phyloP scores from a whole-genome alignment of 129 eudicot genomes.

The Glebionis coronaria region DNA sequence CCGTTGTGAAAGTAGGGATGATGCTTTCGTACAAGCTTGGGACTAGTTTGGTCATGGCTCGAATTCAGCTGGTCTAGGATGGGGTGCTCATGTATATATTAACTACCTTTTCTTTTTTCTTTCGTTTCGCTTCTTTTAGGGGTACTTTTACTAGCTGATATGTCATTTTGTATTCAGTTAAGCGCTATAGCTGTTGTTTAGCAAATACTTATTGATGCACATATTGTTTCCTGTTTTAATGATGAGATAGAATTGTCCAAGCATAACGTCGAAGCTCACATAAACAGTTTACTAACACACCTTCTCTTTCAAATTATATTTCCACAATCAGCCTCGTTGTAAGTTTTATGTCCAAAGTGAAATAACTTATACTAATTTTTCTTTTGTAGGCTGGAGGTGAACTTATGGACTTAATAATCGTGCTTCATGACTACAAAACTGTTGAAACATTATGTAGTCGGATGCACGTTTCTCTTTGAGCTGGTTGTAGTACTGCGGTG shows the following conservation, averaged over 20 bases:
- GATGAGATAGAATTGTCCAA: too few relatives aligned
- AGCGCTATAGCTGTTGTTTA: too few relatives aligned
- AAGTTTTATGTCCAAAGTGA: neutral
- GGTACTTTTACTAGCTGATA: too few relatives aligned
- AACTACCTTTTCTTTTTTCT: too few relatives aligned
- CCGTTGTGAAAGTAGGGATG: slow-evolving; percentile 87
- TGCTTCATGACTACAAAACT: slow-evolving; percentile 85
- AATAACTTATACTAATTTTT: slow-evolving; percentile 8
- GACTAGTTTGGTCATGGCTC: slow-evolving; percentile 88
- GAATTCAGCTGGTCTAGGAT: slow-evolving; percentile 90
- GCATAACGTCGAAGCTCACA: neutral
- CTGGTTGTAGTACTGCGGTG: slow-evolving; percentile 99
- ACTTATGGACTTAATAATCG: slow-evolving; percentile 94
- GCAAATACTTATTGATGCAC: too few relatives aligned
- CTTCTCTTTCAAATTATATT: too few relatives aligned
- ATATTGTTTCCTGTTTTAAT: too few relatives aligned
- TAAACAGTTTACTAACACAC: neutral
- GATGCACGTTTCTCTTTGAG: slow-evolving; percentile 98
- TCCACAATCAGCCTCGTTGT: too few relatives aligned
- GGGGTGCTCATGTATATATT: slow-evolving; percentile 99
- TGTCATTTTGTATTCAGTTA: neutral
- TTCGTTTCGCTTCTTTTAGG: too few relatives aligned
- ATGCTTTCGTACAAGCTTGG: slow-evolving; percentile 85
- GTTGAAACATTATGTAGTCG: slow-evolving; percentile 96
- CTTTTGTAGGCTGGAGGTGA: slow-evolving; percentile 83